Evolutionary conservation across 2,329 filamentous ascomycete species (phyloP).

Genomic region (Leptographium wingfieldii): DNA sequence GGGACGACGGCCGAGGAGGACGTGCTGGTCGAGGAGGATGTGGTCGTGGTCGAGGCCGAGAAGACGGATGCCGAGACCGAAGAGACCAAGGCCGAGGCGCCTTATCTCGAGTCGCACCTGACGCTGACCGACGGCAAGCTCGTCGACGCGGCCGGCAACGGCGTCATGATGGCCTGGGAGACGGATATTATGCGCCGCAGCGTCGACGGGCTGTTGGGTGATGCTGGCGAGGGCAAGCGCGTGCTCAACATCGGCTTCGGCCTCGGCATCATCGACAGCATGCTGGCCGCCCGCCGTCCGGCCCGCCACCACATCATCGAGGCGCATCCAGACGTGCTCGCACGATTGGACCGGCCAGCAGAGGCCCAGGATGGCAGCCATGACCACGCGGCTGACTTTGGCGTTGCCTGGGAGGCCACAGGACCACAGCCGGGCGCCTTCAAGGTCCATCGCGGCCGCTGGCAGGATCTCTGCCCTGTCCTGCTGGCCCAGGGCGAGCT

Average conservation of each 20-base stretch:
- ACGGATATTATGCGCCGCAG: constrained; percentile 72
- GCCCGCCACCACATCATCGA: constrained; percentile 72
- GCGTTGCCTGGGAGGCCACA: constrained; percentile 38
- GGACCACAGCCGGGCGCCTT: constrained; percentile 53
- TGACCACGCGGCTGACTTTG: constrained; percentile 31
- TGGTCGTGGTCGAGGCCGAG: constrained; percentile 12
- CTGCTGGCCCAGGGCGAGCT: constrained; percentile 55
- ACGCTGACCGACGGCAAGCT: constrained; percentile 54
- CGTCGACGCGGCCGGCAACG: constrained; percentile 63
- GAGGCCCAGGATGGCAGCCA: constrained; percentile 34
- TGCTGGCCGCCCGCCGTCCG: constrained; percentile 58
- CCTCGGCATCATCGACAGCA: constrained; percentile 76
- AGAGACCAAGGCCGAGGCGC: constrained; percentile 34
- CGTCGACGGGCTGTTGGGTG: constrained; percentile 55
- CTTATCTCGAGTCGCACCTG: constrained; percentile 54
- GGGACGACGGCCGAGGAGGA: constrained; percentile 19
- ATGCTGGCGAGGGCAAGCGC: constrained; percentile 39
- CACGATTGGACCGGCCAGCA: constrained; percentile 36
- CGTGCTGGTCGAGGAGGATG: constrained; percentile 13
- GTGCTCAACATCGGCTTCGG: constrained; percentile 82
- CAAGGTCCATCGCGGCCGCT: constrained; percentile 59
- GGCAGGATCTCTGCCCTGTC: constrained; percentile 67
- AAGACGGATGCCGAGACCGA: constrained; percentile 1
- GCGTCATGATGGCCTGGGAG: constrained; percentile 93
- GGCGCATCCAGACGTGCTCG: constrained; percentile 66